Base-by-base conservation (phyloP, 106 monocot genomes). In the Apostasia shenzhenica region DNA sequence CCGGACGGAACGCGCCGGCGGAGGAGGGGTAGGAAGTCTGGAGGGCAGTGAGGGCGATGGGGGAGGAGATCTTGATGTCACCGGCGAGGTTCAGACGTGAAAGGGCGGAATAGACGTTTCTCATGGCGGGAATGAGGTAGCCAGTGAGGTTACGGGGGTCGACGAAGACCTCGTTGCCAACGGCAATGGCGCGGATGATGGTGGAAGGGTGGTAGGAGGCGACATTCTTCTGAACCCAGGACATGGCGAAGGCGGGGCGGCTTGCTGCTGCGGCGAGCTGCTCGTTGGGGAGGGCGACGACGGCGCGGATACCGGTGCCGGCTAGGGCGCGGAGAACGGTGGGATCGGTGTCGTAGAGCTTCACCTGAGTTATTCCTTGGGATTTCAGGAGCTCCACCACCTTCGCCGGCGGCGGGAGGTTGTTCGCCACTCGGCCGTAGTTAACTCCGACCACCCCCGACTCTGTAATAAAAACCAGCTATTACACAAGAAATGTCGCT, bases 131-230 rank as follows among this genome's bases (percentile, higher is more conserved):
- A 39, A 94, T 72, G 57, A 94, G 79, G 59, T 8, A 60, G 37
- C 64, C 14, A 11, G 90, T 90, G 52, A 87, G 75, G 78, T 90
- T 90, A 48, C 69, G 66, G 1, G 84, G 70, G 66, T 78, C 61
- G 39, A 72, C 93, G 75, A 89, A 89, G 55, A 89, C 89, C 79
- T 89, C 93, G 77, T 89, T 89, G 6, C 86, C 93, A 8, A 93
- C 93, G 12, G 86, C 85, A 54, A 93, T 62, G 84, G 82, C 62
- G 52, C 71, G 63, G 75, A 89, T 86, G 54, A 53, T 75, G 56
- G 89, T 89, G 6, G 69, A 53, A 1, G 93, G 93, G 76, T 77
- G 71, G 83, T 80, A 84, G 8, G 63, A 48, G 38, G 80, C 82
- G 4, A 90, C 83, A 44, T 86, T 81, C 54, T 63, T 70, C 66